Evolutionary conservation across 257 asterid species (phyloP).

Genomic region (Parsonsia alboflavescens): DNA sequence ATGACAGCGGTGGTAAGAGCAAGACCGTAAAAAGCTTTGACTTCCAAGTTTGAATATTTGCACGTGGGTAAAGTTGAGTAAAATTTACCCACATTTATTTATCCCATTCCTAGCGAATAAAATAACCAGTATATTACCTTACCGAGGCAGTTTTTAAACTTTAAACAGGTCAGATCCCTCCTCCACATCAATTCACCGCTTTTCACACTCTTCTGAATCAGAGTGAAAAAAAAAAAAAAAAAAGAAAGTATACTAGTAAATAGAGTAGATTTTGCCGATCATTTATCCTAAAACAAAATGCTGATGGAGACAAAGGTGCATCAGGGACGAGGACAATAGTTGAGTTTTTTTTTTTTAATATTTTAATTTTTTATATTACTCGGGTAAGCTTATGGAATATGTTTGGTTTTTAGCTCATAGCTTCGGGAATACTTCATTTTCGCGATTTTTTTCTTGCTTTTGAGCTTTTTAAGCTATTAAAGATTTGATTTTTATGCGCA

Average conservation of each 20-base stretch:
- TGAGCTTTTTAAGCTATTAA: background rate
- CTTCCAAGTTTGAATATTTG: background rate
- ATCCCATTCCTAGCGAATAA: too few species aligned
- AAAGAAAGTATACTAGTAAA: background rate
- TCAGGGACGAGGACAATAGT: background rate
- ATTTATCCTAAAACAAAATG: background rate
- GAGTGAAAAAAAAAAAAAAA: background rate
- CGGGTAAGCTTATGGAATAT: background rate
- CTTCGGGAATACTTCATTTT: background rate
- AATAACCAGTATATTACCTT: background rate
- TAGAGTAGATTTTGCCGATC: background rate
- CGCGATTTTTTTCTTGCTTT: background rate
- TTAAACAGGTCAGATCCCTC: background rate
- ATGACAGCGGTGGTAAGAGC: background rate
- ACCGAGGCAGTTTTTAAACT: background rate
- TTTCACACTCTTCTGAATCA: background rate
- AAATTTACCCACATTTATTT: background rate
- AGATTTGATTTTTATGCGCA: constrained; percentile 11
- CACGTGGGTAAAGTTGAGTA: background rate
- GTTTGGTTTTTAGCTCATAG: background rate
- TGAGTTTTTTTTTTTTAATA: constrained; percentile 15
- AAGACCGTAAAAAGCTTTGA: background rate
- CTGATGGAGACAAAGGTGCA: background rate
- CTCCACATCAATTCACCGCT: background rate
- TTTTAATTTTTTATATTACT: background rate